Evolutionary conservation across 768 basidiomycete species (phyloP), one percentile per base, ranked within the genome.

Genomic region (Pleurotus pulmonarius): DNA sequence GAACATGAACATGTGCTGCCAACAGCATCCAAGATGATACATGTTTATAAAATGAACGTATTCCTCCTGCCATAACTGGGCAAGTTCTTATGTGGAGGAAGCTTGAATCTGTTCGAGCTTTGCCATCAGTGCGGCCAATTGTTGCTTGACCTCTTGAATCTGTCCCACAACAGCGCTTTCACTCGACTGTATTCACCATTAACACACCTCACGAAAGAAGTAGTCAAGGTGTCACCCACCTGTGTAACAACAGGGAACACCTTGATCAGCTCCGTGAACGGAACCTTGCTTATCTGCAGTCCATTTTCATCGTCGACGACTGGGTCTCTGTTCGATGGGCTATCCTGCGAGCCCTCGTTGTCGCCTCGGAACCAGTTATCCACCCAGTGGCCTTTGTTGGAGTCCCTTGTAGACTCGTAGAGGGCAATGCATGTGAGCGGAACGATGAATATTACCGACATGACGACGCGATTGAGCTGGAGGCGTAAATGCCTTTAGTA

Each of bases 381-480:
- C 67, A 90, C 71, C 88, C 89, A 92, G 7, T 67, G 70, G 59
- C 82, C 77, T 59, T 78, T 82, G 24, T 69, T 64, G 12, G 69
- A 66, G 58, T 79, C 72, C 47, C 78, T 67, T 8, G 76, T 75
- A 1, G 90, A 79, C 72, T 97, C 95, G 63, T 77, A 88, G 34
- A 94, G 63, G 0, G 92, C 89, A 59, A 97, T 89, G 13, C 78
- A 49, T 3, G 78, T 73, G 26, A 97, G 75, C 3, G 94, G 93
- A 53, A 94, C 58, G 70, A 87, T 88, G 76, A 98, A 96, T n/a
- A 96, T 58, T 43, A 78, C 61, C 20, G 73, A 70, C 94, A 98
- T 96, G 54, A 92, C 78, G 61, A 75, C 65, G 53, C 86, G 84
- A 70, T 96, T 97, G 59, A 94, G 70, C 86, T 89, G 52, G 55